Conservation (phyloP, 179 eudicot species). For the Spinacia oleracea region DNA sequence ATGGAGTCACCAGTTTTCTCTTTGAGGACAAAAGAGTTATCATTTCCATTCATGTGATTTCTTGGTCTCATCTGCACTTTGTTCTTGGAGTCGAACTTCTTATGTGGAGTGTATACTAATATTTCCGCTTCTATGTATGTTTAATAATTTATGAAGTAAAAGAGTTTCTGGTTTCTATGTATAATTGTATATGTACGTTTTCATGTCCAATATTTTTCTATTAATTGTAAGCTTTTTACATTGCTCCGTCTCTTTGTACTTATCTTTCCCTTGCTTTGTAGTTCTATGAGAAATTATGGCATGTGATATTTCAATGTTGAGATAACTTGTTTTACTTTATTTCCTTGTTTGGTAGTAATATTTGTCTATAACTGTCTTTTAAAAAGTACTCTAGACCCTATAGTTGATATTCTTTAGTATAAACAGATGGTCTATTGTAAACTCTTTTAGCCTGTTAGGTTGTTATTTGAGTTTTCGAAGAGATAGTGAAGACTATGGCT, state of each 20-base stretch:
- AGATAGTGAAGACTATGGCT: neutral
- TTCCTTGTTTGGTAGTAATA: slow-evolving; percentile 1
- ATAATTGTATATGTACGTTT: neutral
- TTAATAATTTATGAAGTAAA: neutral
- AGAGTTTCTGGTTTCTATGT: neutral
- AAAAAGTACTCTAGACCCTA: neutral
- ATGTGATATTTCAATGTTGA: neutral
- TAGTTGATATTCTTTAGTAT: neutral
- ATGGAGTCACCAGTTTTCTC: neutral
- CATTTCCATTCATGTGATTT: neutral
- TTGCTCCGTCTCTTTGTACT: neutral
- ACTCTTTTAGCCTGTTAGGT: neutral
- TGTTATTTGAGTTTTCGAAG: neutral
- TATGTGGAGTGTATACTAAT: neutral
- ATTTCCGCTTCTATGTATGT: neutral
- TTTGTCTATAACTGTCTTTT: neutral
- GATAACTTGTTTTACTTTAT: neutral
- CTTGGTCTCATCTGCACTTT: neutral
- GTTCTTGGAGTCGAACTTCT: neutral
- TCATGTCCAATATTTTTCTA: neutral
- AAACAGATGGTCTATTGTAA: neutral
- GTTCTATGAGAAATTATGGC: neutral
- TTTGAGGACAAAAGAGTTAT: neutral
- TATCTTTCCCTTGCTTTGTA: slow-evolving; percentile 1
- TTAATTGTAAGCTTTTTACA: neutral